Percentiles rank a stretch among this genome's conserved stretches.
Evolutionary conservation across 2,329 filamentous ascomycete genomes (phyloP).

Genomic region (Diplodia corticola): DNA sequence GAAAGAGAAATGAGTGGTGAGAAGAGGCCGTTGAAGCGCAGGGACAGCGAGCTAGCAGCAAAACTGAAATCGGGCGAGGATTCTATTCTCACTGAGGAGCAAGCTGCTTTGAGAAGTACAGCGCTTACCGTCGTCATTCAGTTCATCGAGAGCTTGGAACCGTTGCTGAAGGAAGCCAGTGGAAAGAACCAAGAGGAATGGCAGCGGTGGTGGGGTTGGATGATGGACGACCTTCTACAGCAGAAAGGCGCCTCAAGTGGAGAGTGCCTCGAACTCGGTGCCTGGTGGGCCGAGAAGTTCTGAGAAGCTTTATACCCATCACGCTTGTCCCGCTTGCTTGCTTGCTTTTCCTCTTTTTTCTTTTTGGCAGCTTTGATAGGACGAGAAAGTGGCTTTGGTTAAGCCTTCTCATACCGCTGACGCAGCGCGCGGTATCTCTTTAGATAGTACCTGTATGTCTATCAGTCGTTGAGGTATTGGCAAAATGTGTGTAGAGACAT

Average conservation of each 20-base stretch:
- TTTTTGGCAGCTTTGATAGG: neutral
- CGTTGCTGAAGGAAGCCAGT: constrained; percentile 75
- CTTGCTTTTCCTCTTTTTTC: constrained; percentile 4
- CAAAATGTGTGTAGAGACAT: neutral
- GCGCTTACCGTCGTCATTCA: constrained; percentile 81
- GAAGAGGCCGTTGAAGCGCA: constrained; percentile 46
- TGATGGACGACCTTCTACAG: constrained; percentile 81
- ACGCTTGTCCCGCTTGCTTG: neutral
- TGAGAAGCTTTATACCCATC: constrained; percentile 32
- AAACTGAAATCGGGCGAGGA: constrained; percentile 29
- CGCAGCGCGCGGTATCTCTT: constrained; percentile 85
- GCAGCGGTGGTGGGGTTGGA: constrained; percentile 83
- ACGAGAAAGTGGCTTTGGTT: constrained; percentile 10
- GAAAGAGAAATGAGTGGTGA: constrained; percentile 65
- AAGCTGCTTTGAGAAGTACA: constrained; percentile 72
- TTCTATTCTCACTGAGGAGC: constrained; percentile 63
- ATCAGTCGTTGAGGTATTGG: constrained; percentile 26
- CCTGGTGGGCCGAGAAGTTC: constrained; percentile 64
- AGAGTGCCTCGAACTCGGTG: constrained; percentile 73
- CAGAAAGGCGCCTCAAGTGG: constrained; percentile 77
- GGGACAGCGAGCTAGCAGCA: constrained; percentile 54
- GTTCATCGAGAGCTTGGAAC: constrained; percentile 82
- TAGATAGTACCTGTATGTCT: constrained; percentile 72
- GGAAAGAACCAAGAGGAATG: constrained; percentile 90
- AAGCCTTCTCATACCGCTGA: constrained; percentile 67